phyloP scores from a whole-genome alignment of 2,329 filamentous ascomycete species.

The Paramyrothecium roridum region DNA sequence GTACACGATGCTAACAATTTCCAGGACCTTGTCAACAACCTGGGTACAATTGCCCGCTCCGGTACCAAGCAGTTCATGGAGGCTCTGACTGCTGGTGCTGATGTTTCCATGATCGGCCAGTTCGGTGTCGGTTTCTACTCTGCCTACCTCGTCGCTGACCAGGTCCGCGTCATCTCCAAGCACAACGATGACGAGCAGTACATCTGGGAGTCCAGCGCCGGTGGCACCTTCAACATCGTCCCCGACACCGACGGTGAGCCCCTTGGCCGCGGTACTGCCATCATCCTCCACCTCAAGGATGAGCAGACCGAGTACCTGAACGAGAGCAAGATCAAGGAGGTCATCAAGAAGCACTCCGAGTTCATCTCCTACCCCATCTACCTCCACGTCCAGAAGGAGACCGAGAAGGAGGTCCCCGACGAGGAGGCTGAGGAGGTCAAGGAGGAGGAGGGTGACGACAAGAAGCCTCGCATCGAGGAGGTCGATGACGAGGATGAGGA shows the following conservation, averaged over 20 bases:
- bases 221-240: slow-evolving; percentile 92
- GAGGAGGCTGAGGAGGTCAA: slow-evolving; percentile 73
- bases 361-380: slow-evolving; percentile 99
- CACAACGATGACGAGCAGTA: slow-evolving; percentile 99
- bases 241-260: slow-evolving; percentile 88
- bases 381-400: slow-evolving; percentile 99
- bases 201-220: slow-evolving; percentile 96
- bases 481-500: slow-evolving; percentile 83
- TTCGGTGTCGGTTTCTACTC: slow-evolving; percentile 99
- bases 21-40: slow-evolving; percentile 98
- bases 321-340: slow-evolving; percentile 99
- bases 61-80: slow-evolving; percentile 99
- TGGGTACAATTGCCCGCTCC: slow-evolving; percentile 98
- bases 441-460: slow-evolving; percentile 73
- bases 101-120: slow-evolving; percentile 99
- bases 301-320: slow-evolving; percentile 98
- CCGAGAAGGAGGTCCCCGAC: slow-evolving; percentile 96
- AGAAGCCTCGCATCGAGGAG: slow-evolving; percentile 95
- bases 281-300: slow-evolving; percentile 98
- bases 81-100: slow-evolving; percentile 94
- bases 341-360: slow-evolving; percentile 99
- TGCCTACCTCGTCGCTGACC: slow-evolving; percentile 97
- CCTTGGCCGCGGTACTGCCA: slow-evolving; percentile 93
- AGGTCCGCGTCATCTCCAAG: slow-evolving; percentile 93
- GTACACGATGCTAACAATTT: slow-evolving; percentile 1